Base-by-base conservation (phyloP, 352 stramenopile genomes). In the Phytophthora lateralis region DNA sequence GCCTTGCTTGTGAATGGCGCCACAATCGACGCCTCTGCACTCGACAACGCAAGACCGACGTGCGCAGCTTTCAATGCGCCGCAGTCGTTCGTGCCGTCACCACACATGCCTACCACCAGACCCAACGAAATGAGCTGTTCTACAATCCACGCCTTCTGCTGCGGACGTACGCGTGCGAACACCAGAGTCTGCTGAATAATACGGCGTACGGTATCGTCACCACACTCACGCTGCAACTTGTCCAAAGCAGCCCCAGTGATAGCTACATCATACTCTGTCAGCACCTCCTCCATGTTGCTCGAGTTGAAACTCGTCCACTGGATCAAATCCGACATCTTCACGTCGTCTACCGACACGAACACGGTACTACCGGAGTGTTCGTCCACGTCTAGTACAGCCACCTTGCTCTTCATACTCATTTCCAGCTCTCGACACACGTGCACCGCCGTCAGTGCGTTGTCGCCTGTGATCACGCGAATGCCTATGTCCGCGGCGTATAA, bases 1-100 rank as follows among this genome's bases (percentile, higher is more conserved):
- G 82, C 71, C 35, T 91, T 79, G 60, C 82, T 96, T 5, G 90
- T 97, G 61, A 97, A 97, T 21, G 89, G 89, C 27, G 89, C 71
- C 34, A 97, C 86, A 32, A 90, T 83, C 30, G 82, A 95, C 1
- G 89, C 91, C 54, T 97, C 89, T 0, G 88, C 82, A 51, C 80
- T 79, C 10, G 81, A 93, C 4, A 97, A 67, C 17, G 91, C 88
- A 32, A 97, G 57, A 0, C 90, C 90, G 3, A 95, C 82, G 54
- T 97, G 90, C 8, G 90, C 90, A 14, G 80, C 75, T 51, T 91
- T 94, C 8, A 97, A 48, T 3, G 87, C 87, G 11, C 89, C 87
- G 54, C 87, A 96, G 64, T 97, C 89, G 71, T 97, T 97, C 2
- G 71, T 82, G 63, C 78, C 78, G 38, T 88, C 78, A 18, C 78